These are phyloP conservation scores for Nasturtium officinale DNA, from an alignment of 345 rosid genomes.

Conservation along the genomic window DNA sequence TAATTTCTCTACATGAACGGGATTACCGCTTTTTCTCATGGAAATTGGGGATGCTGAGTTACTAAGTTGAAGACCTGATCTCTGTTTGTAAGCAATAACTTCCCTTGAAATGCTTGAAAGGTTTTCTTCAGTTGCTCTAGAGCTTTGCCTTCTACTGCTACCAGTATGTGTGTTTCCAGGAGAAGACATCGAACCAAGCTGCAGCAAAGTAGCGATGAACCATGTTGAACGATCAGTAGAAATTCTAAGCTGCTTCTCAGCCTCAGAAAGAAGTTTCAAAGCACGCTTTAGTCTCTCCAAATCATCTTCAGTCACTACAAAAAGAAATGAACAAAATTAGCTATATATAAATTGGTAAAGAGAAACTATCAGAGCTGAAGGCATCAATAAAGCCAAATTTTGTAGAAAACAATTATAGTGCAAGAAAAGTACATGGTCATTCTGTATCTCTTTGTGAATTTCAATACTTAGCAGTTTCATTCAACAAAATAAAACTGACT, in stretches of 20 bases:
- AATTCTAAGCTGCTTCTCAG: constrained; percentile 83
- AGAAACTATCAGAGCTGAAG: not conserved
- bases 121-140: constrained; percentile 74
- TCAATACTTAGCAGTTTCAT: not conserved
- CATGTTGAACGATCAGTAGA: constrained; percentile 91
- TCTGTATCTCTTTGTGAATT: not conserved
- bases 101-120: constrained; percentile 69
- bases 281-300: constrained; percentile 83
- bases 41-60: constrained; percentile 62
- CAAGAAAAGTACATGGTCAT: not conserved
- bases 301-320: constrained; percentile 73
- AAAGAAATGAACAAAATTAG: constrained; percentile 13
- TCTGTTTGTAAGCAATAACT: constrained; percentile 55
- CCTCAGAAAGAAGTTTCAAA: constrained; percentile 87
- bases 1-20: constrained; percentile 46
- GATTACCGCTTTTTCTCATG: constrained; percentile 48
- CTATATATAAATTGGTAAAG: not conserved
- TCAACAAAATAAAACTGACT: not conserved
- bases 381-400: not conserved
- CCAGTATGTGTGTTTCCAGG: constrained; percentile 66
- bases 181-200: constrained; percentile 86
- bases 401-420: constrained; percentile 7
- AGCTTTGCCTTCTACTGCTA: constrained; percentile 82
- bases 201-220: constrained; percentile 89
- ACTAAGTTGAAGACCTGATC: constrained; percentile 48